Evolutionary conservation across 192 early-diverging fungal species (phyloP), one percentile per base, ranked within the genome.

Genomic region (Entomortierella parvispora): DNA sequence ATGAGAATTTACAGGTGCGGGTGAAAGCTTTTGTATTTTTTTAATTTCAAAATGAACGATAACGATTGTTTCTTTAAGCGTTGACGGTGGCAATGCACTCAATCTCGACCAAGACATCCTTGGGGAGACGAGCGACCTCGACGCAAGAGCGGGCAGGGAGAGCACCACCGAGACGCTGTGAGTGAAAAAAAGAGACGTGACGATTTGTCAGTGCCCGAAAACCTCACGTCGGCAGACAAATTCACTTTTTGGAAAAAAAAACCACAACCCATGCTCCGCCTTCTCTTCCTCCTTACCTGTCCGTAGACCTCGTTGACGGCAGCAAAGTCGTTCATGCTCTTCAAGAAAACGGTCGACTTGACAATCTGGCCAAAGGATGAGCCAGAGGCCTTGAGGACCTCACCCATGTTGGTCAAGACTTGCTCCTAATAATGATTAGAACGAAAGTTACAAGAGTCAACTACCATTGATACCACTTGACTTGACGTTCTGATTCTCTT

Each of bases 291-390:
- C 54, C 59, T 66, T 79, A 92, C 89, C 74, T 89, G 84, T 44
- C 79, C 89, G 62, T 99, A 99, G 48, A 93, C 84, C 70, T 94
- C 91, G 81, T 99, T 99, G 88, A 99, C 94, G 22, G 80, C 82
- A 15, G 71, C 88, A 86, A 97, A 99, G 82, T 97, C 93, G 79
- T 94, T 93, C 87, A 93, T 93, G 71, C 89, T 88, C 82, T 95
- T 93, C 40, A 99, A 70, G 80, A 97, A 99, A 50, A 97, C 96
- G 20, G 96, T 97, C 25, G 96, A 96, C 88, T 99, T 99, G 80
- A 97, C 90, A 17, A 97, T 93, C 62, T 93, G 89, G 45, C 93
- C 86, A 32, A 97, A 86, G 42, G 86, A 86, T 61, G 93, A 90
- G 58, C 92, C 87, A 37, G 93, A 85, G 12, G 89, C 93, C 74